Percentiles rank a stretch among this genome's conserved stretches.
Evolutionary conservation across 805 yeast species (phyloP).

Genomic region (Zygotorulaspora danielsina): DNA sequence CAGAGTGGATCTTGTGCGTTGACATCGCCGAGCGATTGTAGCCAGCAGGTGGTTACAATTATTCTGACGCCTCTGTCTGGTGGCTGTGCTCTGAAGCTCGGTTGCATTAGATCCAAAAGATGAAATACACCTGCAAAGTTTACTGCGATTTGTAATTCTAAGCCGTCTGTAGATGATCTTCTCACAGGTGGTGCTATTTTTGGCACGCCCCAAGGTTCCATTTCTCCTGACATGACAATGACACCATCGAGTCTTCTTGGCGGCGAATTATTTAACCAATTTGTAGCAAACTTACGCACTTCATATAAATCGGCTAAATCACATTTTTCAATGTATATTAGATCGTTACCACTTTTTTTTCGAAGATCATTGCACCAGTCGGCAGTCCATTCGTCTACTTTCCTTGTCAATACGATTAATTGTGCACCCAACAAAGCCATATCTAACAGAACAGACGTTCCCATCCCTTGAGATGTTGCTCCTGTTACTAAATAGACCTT

Average conservation of each 20-base stretch:
- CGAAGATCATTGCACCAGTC: slow-evolving; percentile 80
- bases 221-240: slow-evolving; percentile 80
- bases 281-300: slow-evolving; percentile 85
- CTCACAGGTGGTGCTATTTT: slow-evolving; percentile 41
- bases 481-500: slow-evolving; percentile 81
- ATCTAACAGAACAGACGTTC: slow-evolving; percentile 69
- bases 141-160: slow-evolving; percentile 78
- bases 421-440: slow-evolving; percentile 85
- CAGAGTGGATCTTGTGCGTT: slow-evolving; percentile 61
- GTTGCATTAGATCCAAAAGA: slow-evolving; percentile 72
- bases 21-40: slow-evolving; percentile 69
- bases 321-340: slow-evolving; percentile 89
- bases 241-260: slow-evolving; percentile 90
- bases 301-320: slow-evolving; percentile 71
- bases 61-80: slow-evolving; percentile 92
- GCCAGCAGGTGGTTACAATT: slow-evolving; percentile 69
- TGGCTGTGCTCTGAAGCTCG: slow-evolving; percentile 82
- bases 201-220: slow-evolving; percentile 57
- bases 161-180: slow-evolving; percentile 69
- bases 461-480: slow-evolving; percentile 85
- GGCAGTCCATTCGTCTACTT: slow-evolving; percentile 66
- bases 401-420: slow-evolving; percentile 63
- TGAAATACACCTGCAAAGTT: slow-evolving; percentile 83
- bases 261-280: slow-evolving; percentile 87
- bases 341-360: slow-evolving; percentile 57